Evolutionary conservation across 176 grass and related monocot species (phyloP).

Genomic region (Carex pumila): DNA sequence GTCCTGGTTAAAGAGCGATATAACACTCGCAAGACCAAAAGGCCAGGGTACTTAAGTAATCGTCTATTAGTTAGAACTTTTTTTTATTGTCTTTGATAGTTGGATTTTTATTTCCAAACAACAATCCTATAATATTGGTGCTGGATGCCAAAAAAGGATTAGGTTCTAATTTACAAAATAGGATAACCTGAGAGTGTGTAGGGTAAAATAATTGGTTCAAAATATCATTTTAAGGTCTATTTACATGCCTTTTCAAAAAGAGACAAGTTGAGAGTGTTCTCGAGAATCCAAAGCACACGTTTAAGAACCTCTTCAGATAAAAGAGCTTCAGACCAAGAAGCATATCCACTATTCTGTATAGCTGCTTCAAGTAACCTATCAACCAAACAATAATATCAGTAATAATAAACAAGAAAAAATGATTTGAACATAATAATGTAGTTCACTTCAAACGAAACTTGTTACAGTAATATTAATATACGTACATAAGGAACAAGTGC

Average conservation of each 20-base stretch:
- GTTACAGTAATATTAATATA: background rate
- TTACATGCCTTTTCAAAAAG: constrained; percentile 67
- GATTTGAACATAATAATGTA: background rate
- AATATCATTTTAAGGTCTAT: background rate
- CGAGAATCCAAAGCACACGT: constrained; percentile 76
- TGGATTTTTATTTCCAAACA: background rate
- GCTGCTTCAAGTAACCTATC: constrained; percentile 54
- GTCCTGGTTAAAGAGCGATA: background rate
- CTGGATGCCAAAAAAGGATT: background rate
- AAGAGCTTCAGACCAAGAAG: constrained; percentile 67
- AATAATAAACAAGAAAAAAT: background rate
- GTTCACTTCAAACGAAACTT: background rate
- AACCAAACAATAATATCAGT: constrained; percentile 17
- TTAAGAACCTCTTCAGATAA: constrained; percentile 59
- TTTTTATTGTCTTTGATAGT: background rate
- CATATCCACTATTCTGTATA: constrained; percentile 41
- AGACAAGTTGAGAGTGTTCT: constrained; percentile 54
- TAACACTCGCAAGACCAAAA: background rate
- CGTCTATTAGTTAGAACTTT: background rate
- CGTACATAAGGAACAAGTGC: background rate
- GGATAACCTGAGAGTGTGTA: background rate
- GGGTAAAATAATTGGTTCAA: background rate
- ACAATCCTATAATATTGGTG: background rate
- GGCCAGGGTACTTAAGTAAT: background rate
- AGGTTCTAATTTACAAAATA: background rate